phyloP scores from a whole-genome alignment of 2,329 filamentous ascomycete genomes.

The Talaromyces amestolkiae region DNA sequence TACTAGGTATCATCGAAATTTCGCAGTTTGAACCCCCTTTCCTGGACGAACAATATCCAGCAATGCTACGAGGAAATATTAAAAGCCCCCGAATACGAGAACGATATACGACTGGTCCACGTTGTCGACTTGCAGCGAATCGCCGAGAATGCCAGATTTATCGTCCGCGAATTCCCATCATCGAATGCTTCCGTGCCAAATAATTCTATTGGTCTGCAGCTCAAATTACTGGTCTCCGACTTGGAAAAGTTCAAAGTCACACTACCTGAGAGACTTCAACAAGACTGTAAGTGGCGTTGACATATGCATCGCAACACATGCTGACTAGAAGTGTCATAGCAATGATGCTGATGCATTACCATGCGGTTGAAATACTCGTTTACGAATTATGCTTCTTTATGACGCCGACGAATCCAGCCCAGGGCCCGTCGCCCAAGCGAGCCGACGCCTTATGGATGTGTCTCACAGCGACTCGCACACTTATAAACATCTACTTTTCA shows the following conservation, averaged over 20 bases:
- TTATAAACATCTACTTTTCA: slow-evolving; percentile 10
- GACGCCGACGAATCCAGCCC: slow-evolving; percentile 2
- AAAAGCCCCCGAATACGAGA: slow-evolving; percentile 9
- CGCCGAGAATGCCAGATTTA: slow-evolving; percentile 11
- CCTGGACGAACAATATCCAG: slow-evolving; percentile 12
- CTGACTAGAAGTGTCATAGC: slow-evolving; percentile 1
- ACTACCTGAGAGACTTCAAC: slow-evolving; percentile 11
- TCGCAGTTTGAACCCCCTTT: slow-evolving; percentile 9
- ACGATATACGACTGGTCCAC: slow-evolving; percentile 9
- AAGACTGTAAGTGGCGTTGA: slow-evolving; percentile 11
- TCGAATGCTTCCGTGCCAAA: slow-evolving; percentile 7
- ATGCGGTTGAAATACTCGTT: slow-evolving; percentile 12
- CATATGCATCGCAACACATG: background rate
- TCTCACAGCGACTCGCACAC: slow-evolving; percentile 11
- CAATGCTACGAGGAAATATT: slow-evolving; percentile 14
- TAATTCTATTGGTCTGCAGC: slow-evolving; percentile 2
- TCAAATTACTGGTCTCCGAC: slow-evolving; percentile 12
- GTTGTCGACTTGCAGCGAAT: slow-evolving; percentile 12
- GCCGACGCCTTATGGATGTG: slow-evolving; percentile 13
- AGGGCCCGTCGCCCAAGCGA: background rate
- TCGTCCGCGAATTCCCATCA: slow-evolving; percentile 3
- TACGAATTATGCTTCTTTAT: slow-evolving; percentile 13
- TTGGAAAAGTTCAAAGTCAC: slow-evolving; percentile 11
- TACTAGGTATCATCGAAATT: slow-evolving; percentile 11
- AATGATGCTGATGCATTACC: slow-evolving; percentile 11